Evolutionary conservation across 345 rosid species (phyloP), one percentile per base, ranked within the genome.

Genomic region (Bruguiera gymnorhiza): DNA sequence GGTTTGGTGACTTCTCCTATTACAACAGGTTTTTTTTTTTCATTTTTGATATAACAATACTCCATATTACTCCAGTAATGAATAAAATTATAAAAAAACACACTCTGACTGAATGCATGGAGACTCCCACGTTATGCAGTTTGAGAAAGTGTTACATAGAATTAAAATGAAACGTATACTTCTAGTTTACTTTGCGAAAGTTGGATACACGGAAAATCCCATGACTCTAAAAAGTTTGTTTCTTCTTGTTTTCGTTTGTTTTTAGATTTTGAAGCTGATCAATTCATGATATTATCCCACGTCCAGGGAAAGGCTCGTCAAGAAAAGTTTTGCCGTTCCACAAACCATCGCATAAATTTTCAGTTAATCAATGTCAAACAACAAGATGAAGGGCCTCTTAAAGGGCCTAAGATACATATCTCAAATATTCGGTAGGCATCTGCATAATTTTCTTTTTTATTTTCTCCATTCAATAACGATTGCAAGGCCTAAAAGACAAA

Each of bases 381-480:
- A 72, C 72, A 89, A 83, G 85, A 80, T 90, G 93, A 90, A 90
- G 76, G 88, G 93, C 74, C 89, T 90, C 29, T 73, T 90, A 53
- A 90, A 83, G 68, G 93, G 93, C 51, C 83, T 90, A 2, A 74
- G 93, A 77, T 90, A 86, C 79, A 90, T 90, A 43, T 86, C 93
- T 75, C 87, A 88, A 67, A 86, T 90, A 27, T 90, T 90, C 78
- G 97, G 97, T 90, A 70, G 5, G 57, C 6, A 23, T 16, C 58
- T 8, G 13, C 58, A 54, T 55, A 3, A 19, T 6, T 24, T n/a
- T 24, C 1, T 21, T 24, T 54, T 24, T 54, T 8, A 2, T 9
- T 39, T 39, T 11, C 11, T 37, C 13, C 43, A 9, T 9, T 1
- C 58, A 0, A 15, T 6, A 20, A 8, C 26, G 18, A 54, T 54